These are phyloP conservation scores for Leishmania tarentolae DNA, from an alignment of 208 protist species.

Conservation along the genomic window DNA sequence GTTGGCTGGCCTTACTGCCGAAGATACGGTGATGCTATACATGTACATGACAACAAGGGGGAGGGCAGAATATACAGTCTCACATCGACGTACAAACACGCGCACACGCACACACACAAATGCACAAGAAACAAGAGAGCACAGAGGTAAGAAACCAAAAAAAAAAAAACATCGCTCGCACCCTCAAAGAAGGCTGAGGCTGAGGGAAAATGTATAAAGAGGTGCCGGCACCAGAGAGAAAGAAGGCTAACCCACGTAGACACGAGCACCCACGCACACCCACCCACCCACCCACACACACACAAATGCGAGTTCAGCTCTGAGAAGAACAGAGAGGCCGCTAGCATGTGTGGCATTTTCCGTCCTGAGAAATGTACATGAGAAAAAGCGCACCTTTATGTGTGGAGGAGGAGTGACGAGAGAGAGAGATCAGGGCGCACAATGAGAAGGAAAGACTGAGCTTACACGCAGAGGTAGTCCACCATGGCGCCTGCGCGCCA, in stretches of 20 bases:
- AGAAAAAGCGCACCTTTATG: neutral
- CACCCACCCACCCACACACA: neutral
- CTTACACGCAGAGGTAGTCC: neutral
- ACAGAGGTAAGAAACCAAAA: neutral
- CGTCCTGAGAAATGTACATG: conserved; percentile 1
- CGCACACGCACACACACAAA: conserved; percentile 2
- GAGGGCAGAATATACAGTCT: neutral
- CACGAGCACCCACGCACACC: neutral
- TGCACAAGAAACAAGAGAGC: neutral
- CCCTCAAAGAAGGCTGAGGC: neutral
- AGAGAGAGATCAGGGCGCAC: neutral
- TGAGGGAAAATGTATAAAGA: neutral
- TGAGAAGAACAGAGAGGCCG: neutral
- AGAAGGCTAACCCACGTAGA: neutral
- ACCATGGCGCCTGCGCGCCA: neutral
- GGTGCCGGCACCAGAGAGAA: neutral
- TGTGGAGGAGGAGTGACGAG: neutral
- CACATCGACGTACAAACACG: neutral
- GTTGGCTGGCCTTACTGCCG: neutral
- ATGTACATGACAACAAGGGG: conserved; percentile 12
- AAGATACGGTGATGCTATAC: neutral
- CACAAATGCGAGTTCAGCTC: neutral
- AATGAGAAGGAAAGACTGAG: neutral
- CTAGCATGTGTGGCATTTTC: neutral
- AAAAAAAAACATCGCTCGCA: neutral